Base-by-base conservation (phyloP, 1,284 basidiomycete species). In the Wallemia mellicola region DNA sequence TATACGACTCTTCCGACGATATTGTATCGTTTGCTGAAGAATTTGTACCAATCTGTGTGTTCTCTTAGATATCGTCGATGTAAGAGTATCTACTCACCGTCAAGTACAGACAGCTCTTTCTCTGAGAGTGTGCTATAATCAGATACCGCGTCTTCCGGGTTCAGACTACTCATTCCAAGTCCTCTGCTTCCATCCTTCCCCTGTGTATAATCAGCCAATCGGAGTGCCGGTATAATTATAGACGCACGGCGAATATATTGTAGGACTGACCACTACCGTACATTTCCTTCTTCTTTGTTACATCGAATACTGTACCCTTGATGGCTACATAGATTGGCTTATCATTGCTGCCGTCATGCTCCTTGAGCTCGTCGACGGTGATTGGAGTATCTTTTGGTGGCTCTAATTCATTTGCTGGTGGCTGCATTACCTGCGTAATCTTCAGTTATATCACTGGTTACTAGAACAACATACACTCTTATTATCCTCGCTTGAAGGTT, bases 151-250 rank as follows among this genome's bases (percentile, higher is more conserved):
- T 96, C 82, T 68, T 89, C 84, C 2, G 75, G 72, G 64, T 88
- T 87, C 65, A 96, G 73, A 65, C 83, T 88, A 32, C 86, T 91
- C 72, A 74, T 75, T 60, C 86, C 86, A 1, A 91, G 72, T 0
- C 82, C 86, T 63, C 74, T 78, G 28, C 82, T 85, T 0, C 80
- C 92, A 66, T 96, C 92, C 72, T 87, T 94, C 55, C 89, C 75
- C 76, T 70, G 62, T 28, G 48, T 2, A 27, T 19, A 17, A 48
- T 24, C 55, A 54, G 58, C 26, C n/a, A 38, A 28, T 28, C 48
- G 22, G 14, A 19, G 24, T 25, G 48, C 14, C 17, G 17, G 15
- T 58, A 28, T 28, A 26, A 57, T 30, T 19, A n/a, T 27, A 58
- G n/a, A 38, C 9, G 24, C 28, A 54, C 27, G 14, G 60, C 80